phyloP scores from a whole-genome alignment of 257 asterid species.

The Agastache rugosa region DNA sequence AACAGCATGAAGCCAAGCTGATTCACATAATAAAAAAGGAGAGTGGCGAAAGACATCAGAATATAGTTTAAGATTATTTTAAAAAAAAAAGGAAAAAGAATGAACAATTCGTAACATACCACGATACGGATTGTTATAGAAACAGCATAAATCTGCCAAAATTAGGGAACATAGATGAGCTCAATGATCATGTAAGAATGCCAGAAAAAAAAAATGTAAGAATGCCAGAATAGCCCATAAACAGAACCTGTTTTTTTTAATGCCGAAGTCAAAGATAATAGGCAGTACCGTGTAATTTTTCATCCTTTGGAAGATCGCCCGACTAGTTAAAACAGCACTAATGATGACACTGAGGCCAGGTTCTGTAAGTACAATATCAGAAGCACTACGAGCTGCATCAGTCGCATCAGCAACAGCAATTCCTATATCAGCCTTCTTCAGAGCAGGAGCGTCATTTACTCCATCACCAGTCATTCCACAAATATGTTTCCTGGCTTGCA shows the following conservation, averaged over 20 bases:
- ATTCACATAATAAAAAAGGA: constrained; percentile 11
- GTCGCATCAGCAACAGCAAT: constrained; percentile 99
- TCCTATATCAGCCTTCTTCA: constrained; percentile 97
- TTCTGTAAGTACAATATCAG: constrained; percentile 96
- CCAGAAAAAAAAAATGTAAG: background rate
- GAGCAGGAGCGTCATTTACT: constrained; percentile 97
- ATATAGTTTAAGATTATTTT: constrained; percentile 9
- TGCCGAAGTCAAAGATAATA: background rate
- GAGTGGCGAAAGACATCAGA: constrained; percentile 19
- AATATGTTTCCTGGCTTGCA: constrained; percentile 95
- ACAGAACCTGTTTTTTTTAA: background rate
- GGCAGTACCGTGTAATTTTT: constrained; percentile 86
- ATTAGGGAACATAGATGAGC: constrained; percentile 13
- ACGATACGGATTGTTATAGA: constrained; percentile 98
- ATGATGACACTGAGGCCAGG: constrained; percentile 98
- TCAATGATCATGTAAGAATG: background rate
- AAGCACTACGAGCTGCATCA: constrained; percentile 99
- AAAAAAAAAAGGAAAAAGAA: constrained; percentile 2
- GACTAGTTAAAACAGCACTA: constrained; percentile 97
- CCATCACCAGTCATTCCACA: constrained; percentile 99
- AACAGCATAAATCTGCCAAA: constrained; percentile 91
- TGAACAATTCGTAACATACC: constrained; percentile 53
- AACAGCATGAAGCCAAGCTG: constrained; percentile 99
- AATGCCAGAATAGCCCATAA: constrained; percentile 3
- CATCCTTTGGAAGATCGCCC: constrained; percentile 98